Evolutionary conservation across 2,329 filamentous ascomycete species (phyloP).

Genomic region (Paramyrothecium roridum): DNA sequence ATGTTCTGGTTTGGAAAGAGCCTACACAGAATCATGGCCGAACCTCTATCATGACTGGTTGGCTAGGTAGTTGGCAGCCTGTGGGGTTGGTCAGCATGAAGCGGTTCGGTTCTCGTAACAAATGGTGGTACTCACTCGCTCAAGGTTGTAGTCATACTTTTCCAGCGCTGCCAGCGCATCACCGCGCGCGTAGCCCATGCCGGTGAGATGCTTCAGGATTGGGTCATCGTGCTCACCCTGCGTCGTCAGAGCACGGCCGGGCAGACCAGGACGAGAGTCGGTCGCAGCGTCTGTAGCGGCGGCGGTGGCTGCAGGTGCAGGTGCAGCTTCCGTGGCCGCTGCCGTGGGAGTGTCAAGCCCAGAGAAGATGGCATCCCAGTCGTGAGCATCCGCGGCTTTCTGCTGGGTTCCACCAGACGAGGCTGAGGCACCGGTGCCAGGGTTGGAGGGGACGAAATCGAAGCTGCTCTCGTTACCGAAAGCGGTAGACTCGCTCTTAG

Average conservation of each 20-base stretch:
- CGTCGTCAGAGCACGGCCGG: slow-evolving; percentile 67
- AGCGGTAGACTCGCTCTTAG: slow-evolving; percentile 50
- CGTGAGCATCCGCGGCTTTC: slow-evolving; percentile 55
- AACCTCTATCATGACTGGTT: slow-evolving; percentile 45
- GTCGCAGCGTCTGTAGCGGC: slow-evolving; percentile 5
- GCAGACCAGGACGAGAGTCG: slow-evolving; percentile 21
- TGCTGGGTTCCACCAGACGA: slow-evolving; percentile 35
- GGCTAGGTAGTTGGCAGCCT: slow-evolving; percentile 55
- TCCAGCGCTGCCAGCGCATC: slow-evolving; percentile 79
- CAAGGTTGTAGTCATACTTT: slow-evolving; percentile 93
- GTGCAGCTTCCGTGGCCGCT: slow-evolving; percentile 15
- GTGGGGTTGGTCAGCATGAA: background rate
- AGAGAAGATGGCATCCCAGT: slow-evolving; percentile 95
- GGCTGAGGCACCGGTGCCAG: slow-evolving; percentile 26
- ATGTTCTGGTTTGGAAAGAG: background rate
- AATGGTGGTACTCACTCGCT: slow-evolving; percentile 63
- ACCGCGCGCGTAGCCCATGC: slow-evolving; percentile 79
- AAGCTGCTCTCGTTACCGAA: slow-evolving; percentile 57
- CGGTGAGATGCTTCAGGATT: slow-evolving; percentile 82
- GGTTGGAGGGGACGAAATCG: slow-evolving; percentile 48
- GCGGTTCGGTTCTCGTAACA: too few relatives aligned
- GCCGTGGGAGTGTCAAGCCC: slow-evolving; percentile 61
- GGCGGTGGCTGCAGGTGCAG: slow-evolving; percentile 9
- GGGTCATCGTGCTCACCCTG: slow-evolving; percentile 85
- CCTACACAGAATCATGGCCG: background rate